Percentiles rank a stretch among this genome's conserved stretches.
Evolutionary conservation across 345 rosid species (phyloP).

Genomic region (Gynandropsis gynandra): DNA sequence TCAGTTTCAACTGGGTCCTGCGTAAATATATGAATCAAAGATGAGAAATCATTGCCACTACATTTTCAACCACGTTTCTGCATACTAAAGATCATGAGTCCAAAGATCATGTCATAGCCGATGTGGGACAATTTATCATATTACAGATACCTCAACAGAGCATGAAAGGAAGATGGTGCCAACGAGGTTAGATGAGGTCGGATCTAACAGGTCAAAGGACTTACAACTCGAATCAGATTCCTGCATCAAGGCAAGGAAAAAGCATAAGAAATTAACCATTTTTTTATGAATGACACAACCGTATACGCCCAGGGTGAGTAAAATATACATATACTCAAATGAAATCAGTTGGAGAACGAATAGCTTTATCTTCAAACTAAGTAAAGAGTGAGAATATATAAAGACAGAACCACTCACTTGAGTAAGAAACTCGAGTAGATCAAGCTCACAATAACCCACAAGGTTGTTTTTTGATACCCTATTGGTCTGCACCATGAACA

Average conservation of each 20-base stretch:
- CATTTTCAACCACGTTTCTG: neutral
- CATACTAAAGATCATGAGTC: constrained; percentile 32
- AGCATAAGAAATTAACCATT: constrained; percentile 1
- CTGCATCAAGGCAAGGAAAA: constrained; percentile 30
- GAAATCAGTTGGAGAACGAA: constrained; percentile 1
- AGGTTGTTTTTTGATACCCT: constrained; percentile 64
- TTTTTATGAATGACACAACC: constrained; percentile 3
- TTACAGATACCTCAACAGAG: constrained; percentile 85
- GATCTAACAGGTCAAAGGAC: constrained; percentile 63
- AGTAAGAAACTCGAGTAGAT: constrained; percentile 62
- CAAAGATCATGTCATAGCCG: too few species aligned
- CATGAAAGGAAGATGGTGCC: constrained; percentile 75
- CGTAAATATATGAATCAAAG: constrained; percentile 17
- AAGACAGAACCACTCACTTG: constrained; percentile 36
- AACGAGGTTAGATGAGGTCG: constrained; percentile 51
- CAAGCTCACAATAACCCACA: constrained; percentile 76
- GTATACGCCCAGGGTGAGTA: neutral
- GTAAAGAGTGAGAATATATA: neutral
- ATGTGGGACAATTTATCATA: too few species aligned
- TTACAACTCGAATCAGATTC: constrained; percentile 43
- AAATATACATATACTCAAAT: neutral
- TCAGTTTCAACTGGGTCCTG: constrained; percentile 95
- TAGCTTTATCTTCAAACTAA: neutral
- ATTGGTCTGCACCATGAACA: constrained; percentile 66
- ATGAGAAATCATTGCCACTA: constrained; percentile 21